Percentiles rank a stretch among this genome's conserved stretches.
These are phyloP conservation scores for Saccharomycopsis lassenensis DNA, from an alignment of 805 yeast species.

Conservation along the genomic window DNA sequence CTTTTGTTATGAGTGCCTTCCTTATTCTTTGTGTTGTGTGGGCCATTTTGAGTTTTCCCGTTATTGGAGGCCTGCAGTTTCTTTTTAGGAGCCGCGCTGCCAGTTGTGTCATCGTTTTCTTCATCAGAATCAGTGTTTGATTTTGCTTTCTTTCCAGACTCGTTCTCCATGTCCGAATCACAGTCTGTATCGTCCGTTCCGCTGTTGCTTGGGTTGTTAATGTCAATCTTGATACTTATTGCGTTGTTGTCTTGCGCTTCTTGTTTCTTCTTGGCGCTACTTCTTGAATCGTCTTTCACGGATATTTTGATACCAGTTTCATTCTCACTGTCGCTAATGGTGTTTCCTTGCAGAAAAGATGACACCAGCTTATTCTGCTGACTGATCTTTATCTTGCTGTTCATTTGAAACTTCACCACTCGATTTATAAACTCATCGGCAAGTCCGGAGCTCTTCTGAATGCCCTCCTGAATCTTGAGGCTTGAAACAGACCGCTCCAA, in stretches of 20 bases:
- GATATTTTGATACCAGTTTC: constrained; percentile 1
- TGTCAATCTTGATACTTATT: too few relatives aligned
- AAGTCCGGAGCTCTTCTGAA: constrained; percentile 6
- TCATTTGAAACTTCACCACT: neutral
- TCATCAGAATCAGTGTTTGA: constrained; percentile 10
- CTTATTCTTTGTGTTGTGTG: too few relatives aligned
- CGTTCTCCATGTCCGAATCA: too few relatives aligned
- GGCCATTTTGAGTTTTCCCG: too few relatives aligned
- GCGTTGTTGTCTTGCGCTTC: too few relatives aligned
- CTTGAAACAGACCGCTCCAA: constrained; percentile 47
- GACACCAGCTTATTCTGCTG: constrained; percentile 15
- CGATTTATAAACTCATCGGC: constrained; percentile 1
- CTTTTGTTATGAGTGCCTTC: constrained; percentile 24
- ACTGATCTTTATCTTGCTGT: too few relatives aligned
- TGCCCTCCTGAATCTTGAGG: constrained; percentile 22
- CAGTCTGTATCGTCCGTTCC: too few relatives aligned
- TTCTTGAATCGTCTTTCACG: too few relatives aligned
- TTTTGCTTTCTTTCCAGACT: too few relatives aligned
- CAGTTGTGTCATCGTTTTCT: constrained; percentile 16
- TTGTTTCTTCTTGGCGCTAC: too few relatives aligned
- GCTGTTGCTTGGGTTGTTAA: constrained; percentile 17
- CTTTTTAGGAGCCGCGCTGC: constrained; percentile 18
- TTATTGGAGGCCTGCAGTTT: too few relatives aligned
- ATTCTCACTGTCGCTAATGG: constrained; percentile 4
- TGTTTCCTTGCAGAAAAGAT: too few relatives aligned